Evolutionary conservation across 352 stramenopile genomes (phyloP), one percentile per base, ranked within the genome.

Genomic region (Globisporangium cederbergense): DNA sequence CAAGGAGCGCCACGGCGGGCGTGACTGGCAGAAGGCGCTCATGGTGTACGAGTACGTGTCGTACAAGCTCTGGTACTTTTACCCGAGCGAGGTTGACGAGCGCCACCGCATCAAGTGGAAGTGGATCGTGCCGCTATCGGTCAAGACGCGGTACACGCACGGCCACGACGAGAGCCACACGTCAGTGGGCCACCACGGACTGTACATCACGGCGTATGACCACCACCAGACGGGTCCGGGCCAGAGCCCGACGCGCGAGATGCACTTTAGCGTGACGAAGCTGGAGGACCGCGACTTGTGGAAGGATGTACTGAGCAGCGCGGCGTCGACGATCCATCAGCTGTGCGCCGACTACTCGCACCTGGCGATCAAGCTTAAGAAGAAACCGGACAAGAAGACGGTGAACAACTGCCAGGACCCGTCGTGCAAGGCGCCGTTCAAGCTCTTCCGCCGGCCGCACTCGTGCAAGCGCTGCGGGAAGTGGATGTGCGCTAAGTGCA

Each of bases 61-160:
- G 45, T 86, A 94, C 74, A 96, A 96, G 68, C 61, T 96, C 20
- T 96, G 87, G 87, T 96, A 93, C 70, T 96, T 96, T 65, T 93
- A 94, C 49, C 87, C 87, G 46, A 92, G 81, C 54, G 85, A 93
- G 65, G 81, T 93, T 32, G 86, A 96, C 62, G 81, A 90, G 64
- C 80, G 77, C 4, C 79, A 94, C 38, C 70, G 77, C 28, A 96
- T 96, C 69, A 76, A 88, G 66, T 96, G 87, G 87, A 91, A 93
- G 64, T 96, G 87, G 87, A 91, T 96, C 52, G 74, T 96, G 0
- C 87, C 87, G 20, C 69, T 93, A 32, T 79, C 78, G 6, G 85
- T 96, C 11, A 77, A 76, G 32, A 83, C 71, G 16, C 78, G 85
- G 14, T 96, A 94, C 64, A 93, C 83, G 7, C 87, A 96, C 61